Base-by-base conservation (phyloP, 73 alveolate genomes). In the Paramecium sexaurelia region DNA sequence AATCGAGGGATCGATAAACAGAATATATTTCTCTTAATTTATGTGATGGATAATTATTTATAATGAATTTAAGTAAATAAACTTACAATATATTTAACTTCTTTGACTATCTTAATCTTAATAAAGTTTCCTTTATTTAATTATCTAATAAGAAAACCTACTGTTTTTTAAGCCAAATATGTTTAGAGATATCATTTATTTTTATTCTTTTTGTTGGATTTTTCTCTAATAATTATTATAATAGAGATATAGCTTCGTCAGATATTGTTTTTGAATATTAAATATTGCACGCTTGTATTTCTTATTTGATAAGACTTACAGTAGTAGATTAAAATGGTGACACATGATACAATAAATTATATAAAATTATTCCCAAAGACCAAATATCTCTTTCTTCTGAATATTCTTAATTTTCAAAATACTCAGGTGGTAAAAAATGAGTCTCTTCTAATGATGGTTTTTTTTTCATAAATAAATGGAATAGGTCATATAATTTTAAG, bases 11-110 rank as follows among this genome's bases (percentile, higher is more conserved):
- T 29, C 83, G 41, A 61, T 26, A 61, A 61, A 61, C 83, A 11
- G 83, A 61, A 6, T 61, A 61, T 26, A 61, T 61, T 61, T 61
- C 83, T 61, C 83, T 61, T 61, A 61, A 61, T 61, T 61, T 61
- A 61, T 61, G 47, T 26, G 83, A 45, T 13, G 83, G 83, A 61
- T 61, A 61, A 61, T 26, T 61, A 24, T 61, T 61, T 26, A 61
- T 61, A 61, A 61, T 32, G 83, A 61, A 61, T 61, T 61, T 61
- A 26, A 61, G 83, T 26, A 61, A 61, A 19, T 61, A 61, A 1
- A 32, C 83, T 61, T 61, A 61, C 11, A 61, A 32, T 6, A 61
- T 61, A 11, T 61, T 61, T 26, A 61, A 19, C 7, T 61, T 61
- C 17, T 26, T 61, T 61, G 83, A 61, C 26, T 61, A 6, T 61